phyloP scores from a whole-genome alignment of 78 protist genomes.

The slime mould (Dictyostelium discoideum) region DNA sequence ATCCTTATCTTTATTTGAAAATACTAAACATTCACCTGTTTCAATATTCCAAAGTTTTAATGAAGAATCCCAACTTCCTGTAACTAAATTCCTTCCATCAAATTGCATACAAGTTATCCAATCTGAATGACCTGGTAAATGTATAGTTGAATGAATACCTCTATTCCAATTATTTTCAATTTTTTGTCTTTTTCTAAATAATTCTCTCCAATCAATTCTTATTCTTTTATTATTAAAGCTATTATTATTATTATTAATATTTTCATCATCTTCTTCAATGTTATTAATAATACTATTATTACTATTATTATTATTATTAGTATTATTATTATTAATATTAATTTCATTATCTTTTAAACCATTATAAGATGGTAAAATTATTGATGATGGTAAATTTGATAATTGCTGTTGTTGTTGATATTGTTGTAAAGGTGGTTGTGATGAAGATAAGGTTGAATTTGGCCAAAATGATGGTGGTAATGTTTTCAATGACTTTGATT shows the following conservation, averaged over 20 bases:
- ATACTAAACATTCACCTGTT: slow-evolving; percentile 20
- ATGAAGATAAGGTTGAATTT: not conserved
- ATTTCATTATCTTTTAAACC: not conserved
- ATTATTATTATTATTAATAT: not conserved
- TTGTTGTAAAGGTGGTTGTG: not conserved
- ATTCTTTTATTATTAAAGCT: slow-evolving; percentile 1
- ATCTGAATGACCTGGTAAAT: slow-evolving; percentile 38
- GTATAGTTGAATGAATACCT: not conserved
- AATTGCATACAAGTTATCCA: slow-evolving; percentile 64
- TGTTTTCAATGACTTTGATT: slow-evolving; percentile 17
- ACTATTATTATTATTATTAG: not conserved
- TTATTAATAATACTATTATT: not conserved
- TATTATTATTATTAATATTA: not conserved
- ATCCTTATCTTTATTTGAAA: slow-evolving; percentile 16
- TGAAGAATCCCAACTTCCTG: slow-evolving; percentile 50
- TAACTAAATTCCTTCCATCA: slow-evolving; percentile 45
- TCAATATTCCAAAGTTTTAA: slow-evolving; percentile 59
- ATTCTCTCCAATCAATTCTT: slow-evolving; percentile 63
- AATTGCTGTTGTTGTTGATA: not conserved
- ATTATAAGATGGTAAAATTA: slow-evolving; percentile 4
- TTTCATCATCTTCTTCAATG: not conserved
- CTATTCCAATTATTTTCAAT: slow-evolving; percentile 45
- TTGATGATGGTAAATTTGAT: not conserved
- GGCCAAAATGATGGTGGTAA: slow-evolving; percentile 22
- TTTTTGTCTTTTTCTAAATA: slow-evolving; percentile 33